A percentile compares a stretch with the other conserved stretches of the same genome.
Conservation (phyloP, 2,329 filamentous ascomycete genomes). For the Colletotrichum sansevieriae region DNA sequence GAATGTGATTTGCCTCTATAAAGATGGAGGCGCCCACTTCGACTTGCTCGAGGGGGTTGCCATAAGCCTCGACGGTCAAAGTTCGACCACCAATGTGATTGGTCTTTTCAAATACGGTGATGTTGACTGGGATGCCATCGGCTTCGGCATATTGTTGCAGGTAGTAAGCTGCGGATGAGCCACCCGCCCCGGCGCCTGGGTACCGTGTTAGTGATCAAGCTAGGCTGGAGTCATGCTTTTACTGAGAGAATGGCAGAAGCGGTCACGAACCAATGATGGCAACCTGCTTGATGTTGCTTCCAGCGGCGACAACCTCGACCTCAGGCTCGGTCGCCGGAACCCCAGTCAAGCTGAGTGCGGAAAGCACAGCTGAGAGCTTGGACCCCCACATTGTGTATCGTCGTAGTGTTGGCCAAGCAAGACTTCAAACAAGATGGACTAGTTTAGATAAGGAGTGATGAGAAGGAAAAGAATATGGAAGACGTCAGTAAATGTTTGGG, state of each 20-base stretch:
- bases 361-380: conserved; percentile 43
- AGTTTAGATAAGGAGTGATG: neutral
- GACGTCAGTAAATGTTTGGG: conserved; percentile 5
- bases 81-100: conserved; percentile 85
- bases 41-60: conserved; percentile 74
- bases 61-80: conserved; percentile 84
- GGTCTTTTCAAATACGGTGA: conserved; percentile 89
- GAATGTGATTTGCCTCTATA: conserved; percentile 84
- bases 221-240: too few species aligned
- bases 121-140: conserved; percentile 73
- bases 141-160: conserved; percentile 77
- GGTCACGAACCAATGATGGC: conserved; percentile 47
- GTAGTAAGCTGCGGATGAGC: conserved; percentile 88
- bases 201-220: conserved; percentile 8
- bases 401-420: neutral
- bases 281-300: conserved; percentile 44
- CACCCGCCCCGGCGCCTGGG: conserved; percentile 88
- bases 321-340: conserved; percentile 39
- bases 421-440: neutral
- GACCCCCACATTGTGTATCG: conserved; percentile 37
- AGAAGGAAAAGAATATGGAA: neutral
- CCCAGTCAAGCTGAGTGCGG: conserved; percentile 41
- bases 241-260: neutral
- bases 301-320: conserved; percentile 12
- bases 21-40: conserved; percentile 96